Base-by-base conservation (phyloP, 768 basidiomycete species). In the Antrodiella citrinella region DNA sequence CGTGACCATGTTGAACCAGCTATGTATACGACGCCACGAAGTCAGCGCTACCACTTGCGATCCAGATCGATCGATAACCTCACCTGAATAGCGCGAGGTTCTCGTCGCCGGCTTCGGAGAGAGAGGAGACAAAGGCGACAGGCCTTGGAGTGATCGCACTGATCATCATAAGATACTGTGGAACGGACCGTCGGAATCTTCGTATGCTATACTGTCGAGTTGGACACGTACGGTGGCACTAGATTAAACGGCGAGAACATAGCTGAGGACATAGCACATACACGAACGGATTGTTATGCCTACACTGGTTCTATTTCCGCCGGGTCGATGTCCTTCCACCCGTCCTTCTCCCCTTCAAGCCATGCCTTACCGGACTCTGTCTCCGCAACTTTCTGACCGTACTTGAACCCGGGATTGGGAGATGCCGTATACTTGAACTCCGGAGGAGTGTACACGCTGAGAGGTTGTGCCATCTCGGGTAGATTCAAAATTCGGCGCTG, bases 21-120 rank as follows among this genome's bases (percentile, higher is more conserved):
- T 11, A 39, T n/a, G 38, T 11, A 11, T 11, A 39, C 38, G 38
- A 39, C n/a, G 38, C n/a, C n/a, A n/a, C n/a, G n/a, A n/a, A n/a
- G n/a, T n/a, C n/a, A 38, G 35, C 18, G 35, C 10, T 38, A 38
- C 35, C n/a, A n/a, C n/a, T n/a, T n/a, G 35, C 10, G 10, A 38
- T 38, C 35, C 18, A 38, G 18, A 38, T 10, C 35, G 35, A 12
- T 21, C 12, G 9, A 39, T 35, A 7, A 5, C 30, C 51, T 23
- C 53, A 72, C 56, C 70, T 72, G 60, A 72, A 72, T 0, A 72
- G 72, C 3, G 72, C 68, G 5, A 75, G 67, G 57, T 75, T 75
- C 43, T 58, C 50, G 2, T 56, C 55, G 4, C 72, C 73, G 13
- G 61, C 49, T 13, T 55, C 49, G 15, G 60, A 61, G 23, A 70